phyloP scores from a whole-genome alignment of 108 stramenopile species.

The Stephanodiscus triporus region DNA sequence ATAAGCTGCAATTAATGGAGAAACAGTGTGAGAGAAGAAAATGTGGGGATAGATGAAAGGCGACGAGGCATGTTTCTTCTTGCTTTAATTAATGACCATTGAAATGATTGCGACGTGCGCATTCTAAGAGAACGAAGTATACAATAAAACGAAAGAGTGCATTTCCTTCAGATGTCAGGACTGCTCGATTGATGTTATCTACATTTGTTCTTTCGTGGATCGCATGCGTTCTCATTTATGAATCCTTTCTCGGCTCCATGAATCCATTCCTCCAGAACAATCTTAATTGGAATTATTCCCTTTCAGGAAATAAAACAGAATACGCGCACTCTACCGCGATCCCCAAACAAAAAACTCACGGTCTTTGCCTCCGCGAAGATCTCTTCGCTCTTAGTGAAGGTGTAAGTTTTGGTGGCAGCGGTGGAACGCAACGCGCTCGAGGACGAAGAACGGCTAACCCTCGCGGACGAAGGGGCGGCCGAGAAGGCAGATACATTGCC shows the following conservation, averaged over 20 bases:
- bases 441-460: slow-evolving; percentile 17
- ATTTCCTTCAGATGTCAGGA: background rate
- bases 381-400: slow-evolving; percentile 87
- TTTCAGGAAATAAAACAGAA: background rate
- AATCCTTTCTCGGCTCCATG: background rate
- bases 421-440: slow-evolving; percentile 36
- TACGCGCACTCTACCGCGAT: background rate
- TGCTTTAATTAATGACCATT: background rate
- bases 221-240: slow-evolving; percentile 1
- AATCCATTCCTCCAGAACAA: background rate
- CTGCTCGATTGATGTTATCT: slow-evolving; percentile 14
- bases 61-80: background rate
- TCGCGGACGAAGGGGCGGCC: slow-evolving; percentile 26
- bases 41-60: background rate
- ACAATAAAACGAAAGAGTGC: background rate
- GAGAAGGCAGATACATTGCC: slow-evolving; percentile 73
- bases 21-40: slow-evolving; percentile 13
- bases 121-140: background rate
- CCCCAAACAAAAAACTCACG: slow-evolving; percentile 54
- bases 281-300: background rate
- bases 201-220: slow-evolving; percentile 7
- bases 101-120: too few relatives aligned
- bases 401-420: slow-evolving; percentile 58
- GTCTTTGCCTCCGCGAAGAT: slow-evolving; percentile 85
- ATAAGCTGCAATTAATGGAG: slow-evolving; percentile 73